These are phyloP conservation scores for Rhodotorula toruloides DNA, from an alignment of 768 basidiomycete genomes.

Conservation along the genomic window DNA sequence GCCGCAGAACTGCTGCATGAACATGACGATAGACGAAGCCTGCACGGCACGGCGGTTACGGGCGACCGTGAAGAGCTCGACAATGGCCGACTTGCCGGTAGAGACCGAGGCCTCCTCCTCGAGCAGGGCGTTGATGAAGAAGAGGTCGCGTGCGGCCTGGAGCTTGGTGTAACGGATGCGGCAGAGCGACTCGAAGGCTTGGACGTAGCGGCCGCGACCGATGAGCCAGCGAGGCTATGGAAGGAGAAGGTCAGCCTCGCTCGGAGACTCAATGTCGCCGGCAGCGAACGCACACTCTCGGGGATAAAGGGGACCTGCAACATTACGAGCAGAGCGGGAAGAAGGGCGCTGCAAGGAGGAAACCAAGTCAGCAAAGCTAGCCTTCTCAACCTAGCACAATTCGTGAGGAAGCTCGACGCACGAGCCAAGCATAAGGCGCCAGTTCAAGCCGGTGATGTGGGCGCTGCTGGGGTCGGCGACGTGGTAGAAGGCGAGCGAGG, in stretches of 20 bases:
- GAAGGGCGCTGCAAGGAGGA: too few relatives aligned
- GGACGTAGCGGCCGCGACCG: conserved; percentile 45
- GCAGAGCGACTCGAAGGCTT: conserved; percentile 40
- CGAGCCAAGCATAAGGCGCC: conserved; percentile 29
- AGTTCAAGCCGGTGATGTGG: conserved; percentile 44
- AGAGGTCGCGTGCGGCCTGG: conserved; percentile 50
- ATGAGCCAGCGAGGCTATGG: conserved; percentile 12
- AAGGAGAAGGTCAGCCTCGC: too few relatives aligned
- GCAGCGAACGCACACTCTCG: conserved; percentile 48
- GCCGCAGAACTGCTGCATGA: conserved; percentile 45
- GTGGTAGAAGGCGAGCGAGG: conserved; percentile 20
- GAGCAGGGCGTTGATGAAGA: conserved; percentile 49
- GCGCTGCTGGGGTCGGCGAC: conserved; percentile 30
- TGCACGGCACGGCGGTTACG: conserved; percentile 48
- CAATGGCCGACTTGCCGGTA: conserved; percentile 46
- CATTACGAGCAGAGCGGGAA: conserved; percentile 41
- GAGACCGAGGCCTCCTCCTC: conserved; percentile 46
- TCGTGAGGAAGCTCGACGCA: too few relatives aligned
- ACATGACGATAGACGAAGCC: conserved; percentile 35
- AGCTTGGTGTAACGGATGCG: conserved; percentile 47
- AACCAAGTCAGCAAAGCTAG: too few relatives aligned
- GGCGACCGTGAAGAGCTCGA: conserved; percentile 49
- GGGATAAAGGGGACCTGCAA: conserved; percentile 57
- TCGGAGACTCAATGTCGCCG: conserved; percentile 39
- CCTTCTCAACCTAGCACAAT: too few relatives aligned